Evolutionary conservation across 164 flowering plant genomes (phyloP), one percentile per base, ranked within the genome.

Genomic region (Nymphaea colorata): DNA sequence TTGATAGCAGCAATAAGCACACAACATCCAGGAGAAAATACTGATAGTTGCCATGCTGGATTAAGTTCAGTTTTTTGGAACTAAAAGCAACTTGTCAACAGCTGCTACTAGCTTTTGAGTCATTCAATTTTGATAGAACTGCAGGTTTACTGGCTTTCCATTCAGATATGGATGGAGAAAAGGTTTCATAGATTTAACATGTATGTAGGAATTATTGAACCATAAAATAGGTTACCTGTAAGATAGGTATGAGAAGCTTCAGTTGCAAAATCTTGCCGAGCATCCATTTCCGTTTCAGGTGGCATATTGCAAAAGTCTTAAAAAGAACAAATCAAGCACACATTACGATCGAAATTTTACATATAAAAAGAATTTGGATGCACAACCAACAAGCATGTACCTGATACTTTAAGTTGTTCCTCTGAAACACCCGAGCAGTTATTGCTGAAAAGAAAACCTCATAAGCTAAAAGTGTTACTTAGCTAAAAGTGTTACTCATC

Each of bases 361-460:
- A 25, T 25, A 25, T 25, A 25, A 25, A 25, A 25, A 25, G 36
- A 1, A 5, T 51, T 51, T 4, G 7, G 14, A 51, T 8, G 57
- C 8, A 51, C 57, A 7, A 51, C 0, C 14, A 51, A 51, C 14
- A 4, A 63, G 5, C 36, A 59, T 64, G 41, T 80, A 86, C 95
- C 93, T 80, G 89, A 64, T 69, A 85, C 66, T 73, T 88, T 87
- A 64, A 82, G 51, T 74, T 84, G 91, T 73, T 80, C 76, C 66
- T 81, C 86, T 41, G 90, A 72, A 43, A 69, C 66, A 61, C 74
- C 88, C 66, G 88, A 70, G 12, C 76, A 42, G 66, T 78, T 84
- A 81, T 89, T 88, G 86, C 72, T 60, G 57, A 42, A 15, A 62
- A 59, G 65, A 44, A 61, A 41, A 17, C 3, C 25, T 17, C 7